These are phyloP conservation scores for Chaetothyriales sp. DNA, from an alignment of 2,329 filamentous ascomycete species.

Conservation along the genomic window DNA sequence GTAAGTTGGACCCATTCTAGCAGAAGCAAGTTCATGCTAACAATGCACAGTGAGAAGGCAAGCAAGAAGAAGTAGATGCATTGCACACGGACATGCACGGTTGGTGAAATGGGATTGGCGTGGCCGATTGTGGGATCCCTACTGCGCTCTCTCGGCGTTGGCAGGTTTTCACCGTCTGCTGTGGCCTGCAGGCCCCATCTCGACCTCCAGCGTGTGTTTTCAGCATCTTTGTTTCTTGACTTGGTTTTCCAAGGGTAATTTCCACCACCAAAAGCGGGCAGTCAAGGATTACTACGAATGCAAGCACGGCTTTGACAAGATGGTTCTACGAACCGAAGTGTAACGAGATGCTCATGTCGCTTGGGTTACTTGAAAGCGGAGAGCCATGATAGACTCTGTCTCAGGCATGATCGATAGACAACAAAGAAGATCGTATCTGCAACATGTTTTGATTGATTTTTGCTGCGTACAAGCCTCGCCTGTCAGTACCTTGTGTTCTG, in stretches of 20 bases:
- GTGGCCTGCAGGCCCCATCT: not conserved
- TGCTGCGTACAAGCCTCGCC: no score
- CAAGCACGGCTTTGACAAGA: not conserved
- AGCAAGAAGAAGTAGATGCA: slow-evolving; percentile 13
- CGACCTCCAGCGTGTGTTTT: not conserved
- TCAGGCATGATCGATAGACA: not conserved
- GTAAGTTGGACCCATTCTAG: not conserved
- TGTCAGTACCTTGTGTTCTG: not conserved
- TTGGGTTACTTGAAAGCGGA: not conserved
- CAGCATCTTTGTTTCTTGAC: not conserved
- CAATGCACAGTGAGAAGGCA: slow-evolving; percentile 12
- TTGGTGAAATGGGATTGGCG: not conserved
- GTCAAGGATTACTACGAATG: not conserved
- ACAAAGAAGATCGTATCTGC: not conserved
- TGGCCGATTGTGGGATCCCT: not conserved
- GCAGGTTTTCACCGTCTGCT: not conserved
- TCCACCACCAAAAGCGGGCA: not conserved
- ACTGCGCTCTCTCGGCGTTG: not conserved
- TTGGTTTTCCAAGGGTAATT: not conserved
- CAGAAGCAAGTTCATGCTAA: not conserved
- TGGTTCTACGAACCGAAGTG: not conserved
- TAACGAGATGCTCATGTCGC: not conserved
- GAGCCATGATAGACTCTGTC: not conserved
- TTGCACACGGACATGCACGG: not conserved
- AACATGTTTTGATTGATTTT: not conserved